Base-by-base conservation (phyloP, 2,329 filamentous ascomycete genomes). In the Rutstroemia sp. region DNA sequence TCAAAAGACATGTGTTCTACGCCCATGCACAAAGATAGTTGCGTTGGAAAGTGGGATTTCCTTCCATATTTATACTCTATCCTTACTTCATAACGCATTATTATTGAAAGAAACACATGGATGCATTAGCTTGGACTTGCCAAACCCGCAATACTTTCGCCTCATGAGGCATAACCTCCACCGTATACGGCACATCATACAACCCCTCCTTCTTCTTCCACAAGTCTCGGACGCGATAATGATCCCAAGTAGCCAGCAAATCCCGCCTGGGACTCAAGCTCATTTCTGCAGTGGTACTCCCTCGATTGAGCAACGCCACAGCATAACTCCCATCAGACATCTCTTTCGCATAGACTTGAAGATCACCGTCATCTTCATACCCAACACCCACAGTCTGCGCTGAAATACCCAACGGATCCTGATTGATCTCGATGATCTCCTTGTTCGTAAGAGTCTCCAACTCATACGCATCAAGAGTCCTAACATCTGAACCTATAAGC, bases 341-440 rank as follows among this genome's bases (percentile, higher is more conserved):
- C 39, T 57, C 56, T 45, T 61, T 63, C 9, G 56, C 62, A 49
- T 63, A 64, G 3, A 61, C 53, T 44, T 63, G 61, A 19, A 59
- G 34, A 17, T 61, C 38, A 1, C 47, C 56, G 48, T 48, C 49
- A 8, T 21, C 44, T 16, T 49, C 45, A 25, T 60, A 56, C 5
- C 53, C 48, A 3, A 57, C 60, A 2, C 52, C 53, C 3, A 60
- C 58, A 1, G 52, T 51, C 19, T 57, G 46, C 10, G 60, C 65
- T 19, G 69, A 63, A 7, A 64, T 56, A 21, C 67, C 69, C 30
- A 64, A 59, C 3, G 60, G 57, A 57, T 67, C 64, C 57, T 67
- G 64, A 27, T 68, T 73, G 25, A 74, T 60, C n/a, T 64, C 70
- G 16, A 73, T 71, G 16, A 73, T 64, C 37, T 73, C 71, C 8